Evolutionary conservation across 2,329 filamentous ascomycete species (phyloP), one percentile per base, ranked within the genome.

Genomic region (Leptosphaerulina australis): DNA sequence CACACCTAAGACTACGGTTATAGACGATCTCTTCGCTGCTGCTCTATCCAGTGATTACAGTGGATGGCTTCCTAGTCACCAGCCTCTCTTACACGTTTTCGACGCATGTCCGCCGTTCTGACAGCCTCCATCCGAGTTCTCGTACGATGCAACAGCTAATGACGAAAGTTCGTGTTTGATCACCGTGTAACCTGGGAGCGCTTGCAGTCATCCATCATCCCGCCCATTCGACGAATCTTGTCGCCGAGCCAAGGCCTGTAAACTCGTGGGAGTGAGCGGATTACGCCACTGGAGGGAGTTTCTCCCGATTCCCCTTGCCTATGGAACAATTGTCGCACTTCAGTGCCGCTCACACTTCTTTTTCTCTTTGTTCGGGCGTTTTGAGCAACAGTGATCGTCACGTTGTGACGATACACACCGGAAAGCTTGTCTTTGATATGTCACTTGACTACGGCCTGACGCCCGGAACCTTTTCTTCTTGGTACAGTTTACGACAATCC

Each of bases 361-460:
- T 41, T 37, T 44, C 50, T 22, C 22, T 30, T 40, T 44, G 18
- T 41, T 36, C 33, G 21, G 31, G 24, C 41, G 35, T 50, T n/a
- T 63, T 61, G 37, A 57, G 35, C 46, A 50, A 45, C 46, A 56
- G 43, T 49, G 55, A 67, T 66, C 62, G 21, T 49, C 41, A 49
- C 50, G 45, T 44, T 49, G 47, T 67, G 60, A 65, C 60, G 56
- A 63, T 34, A 31, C 53, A 33, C 36, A 36, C 29, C 45, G 51
- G 46, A 51, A 54, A 53, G 40, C 40, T 49, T 44, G 46, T 31
- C 37, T 36, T 36, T 37, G 40, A 36, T 48, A 22, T 50, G 41
- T 33, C 44, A 45, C 55, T 46, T 55, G 22, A 60, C 30, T 33
- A 31, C 31, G 31, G 44, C 56, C 45, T 49, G 35, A 33, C 34